Percentiles rank a stretch among this genome's conserved stretches.
phyloP scores from a whole-genome alignment of 2,329 filamentous ascomycete genomes.

The Sordariomycetes sp. region DNA sequence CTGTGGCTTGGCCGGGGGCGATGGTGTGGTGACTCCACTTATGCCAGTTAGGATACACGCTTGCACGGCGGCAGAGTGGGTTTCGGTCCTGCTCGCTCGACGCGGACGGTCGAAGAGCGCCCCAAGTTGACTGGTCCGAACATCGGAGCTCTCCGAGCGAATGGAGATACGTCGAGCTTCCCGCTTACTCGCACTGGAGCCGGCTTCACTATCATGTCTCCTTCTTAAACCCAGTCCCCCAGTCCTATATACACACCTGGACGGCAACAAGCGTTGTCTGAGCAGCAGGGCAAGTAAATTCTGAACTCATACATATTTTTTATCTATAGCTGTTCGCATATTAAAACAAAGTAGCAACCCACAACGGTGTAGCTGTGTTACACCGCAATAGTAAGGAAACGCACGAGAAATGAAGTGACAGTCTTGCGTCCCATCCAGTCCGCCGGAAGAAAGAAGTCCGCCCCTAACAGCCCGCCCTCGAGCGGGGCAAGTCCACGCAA shows the following conservation, averaged over 20 bases:
- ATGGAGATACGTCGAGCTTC: background rate
- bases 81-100: too few species aligned
- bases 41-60: background rate
- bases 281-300: too few species aligned
- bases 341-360: too few species aligned
- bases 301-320: too few species aligned
- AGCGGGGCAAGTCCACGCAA: conserved; percentile 30
- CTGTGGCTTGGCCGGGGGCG: too few species aligned
- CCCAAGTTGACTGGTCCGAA: background rate
- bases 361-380: background rate
- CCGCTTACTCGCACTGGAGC: background rate
- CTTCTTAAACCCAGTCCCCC: too few species aligned
- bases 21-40: background rate
- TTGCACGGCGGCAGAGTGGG: background rate
- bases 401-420: background rate
- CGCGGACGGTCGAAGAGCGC: background rate
- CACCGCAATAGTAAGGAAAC: background rate
- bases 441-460: conserved; percentile 3
- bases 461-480: conserved; percentile 10
- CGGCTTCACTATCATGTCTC: too few species aligned
- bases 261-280: too few species aligned
- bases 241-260: too few species aligned
- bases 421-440: too few species aligned
- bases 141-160: background rate
- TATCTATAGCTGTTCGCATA: too few species aligned